These are phyloP conservation scores for Wickerhamomyces canadensis DNA, from an alignment of 805 yeast species.

Conservation along the genomic window DNA sequence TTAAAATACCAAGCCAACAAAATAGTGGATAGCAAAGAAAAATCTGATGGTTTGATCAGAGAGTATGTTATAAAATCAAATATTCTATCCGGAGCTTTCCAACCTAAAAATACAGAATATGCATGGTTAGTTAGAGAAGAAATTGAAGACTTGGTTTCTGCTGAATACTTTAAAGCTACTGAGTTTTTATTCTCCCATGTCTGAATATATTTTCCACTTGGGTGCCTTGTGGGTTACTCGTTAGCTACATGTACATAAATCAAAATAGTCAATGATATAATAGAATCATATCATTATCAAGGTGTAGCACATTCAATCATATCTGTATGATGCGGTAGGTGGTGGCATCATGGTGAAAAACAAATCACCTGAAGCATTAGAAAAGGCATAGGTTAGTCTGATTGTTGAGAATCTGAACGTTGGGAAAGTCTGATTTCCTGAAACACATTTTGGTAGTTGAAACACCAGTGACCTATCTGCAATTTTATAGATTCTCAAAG, in stretches of 20 bases:
- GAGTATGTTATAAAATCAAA: conserved; percentile 84
- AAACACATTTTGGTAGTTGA: conserved; percentile 11
- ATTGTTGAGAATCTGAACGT: conserved; percentile 29
- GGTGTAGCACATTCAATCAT: too few relatives aligned
- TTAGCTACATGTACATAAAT: too few relatives aligned
- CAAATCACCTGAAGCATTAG: conserved; percentile 22
- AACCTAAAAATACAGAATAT: conserved; percentile 41
- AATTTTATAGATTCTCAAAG: conserved; percentile 35
- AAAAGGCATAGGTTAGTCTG: conserved; percentile 20
- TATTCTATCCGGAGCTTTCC: conserved; percentile 78
- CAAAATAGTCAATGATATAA: too few relatives aligned
- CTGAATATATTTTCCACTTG: too few relatives aligned
- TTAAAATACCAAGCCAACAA: conserved; percentile 34
- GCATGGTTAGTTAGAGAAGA: conserved; percentile 88
- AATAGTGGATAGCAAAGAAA: conserved; percentile 13
- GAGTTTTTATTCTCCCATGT: conserved; percentile 32
- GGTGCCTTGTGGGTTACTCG: too few relatives aligned
- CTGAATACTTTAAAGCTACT: conserved; percentile 51
- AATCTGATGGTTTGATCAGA: conserved; percentile 26
- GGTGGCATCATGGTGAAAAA: too few relatives aligned
- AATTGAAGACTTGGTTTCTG: conserved; percentile 45
- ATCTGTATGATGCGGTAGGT: too few relatives aligned
- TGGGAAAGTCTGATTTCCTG: conserved; percentile 21
- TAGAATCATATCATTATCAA: not conserved
- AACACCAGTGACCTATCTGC: conserved; percentile 21